phyloP scores from a whole-genome alignment of 2,329 filamentous ascomycete species.

The Fusarium zealandicum region DNA sequence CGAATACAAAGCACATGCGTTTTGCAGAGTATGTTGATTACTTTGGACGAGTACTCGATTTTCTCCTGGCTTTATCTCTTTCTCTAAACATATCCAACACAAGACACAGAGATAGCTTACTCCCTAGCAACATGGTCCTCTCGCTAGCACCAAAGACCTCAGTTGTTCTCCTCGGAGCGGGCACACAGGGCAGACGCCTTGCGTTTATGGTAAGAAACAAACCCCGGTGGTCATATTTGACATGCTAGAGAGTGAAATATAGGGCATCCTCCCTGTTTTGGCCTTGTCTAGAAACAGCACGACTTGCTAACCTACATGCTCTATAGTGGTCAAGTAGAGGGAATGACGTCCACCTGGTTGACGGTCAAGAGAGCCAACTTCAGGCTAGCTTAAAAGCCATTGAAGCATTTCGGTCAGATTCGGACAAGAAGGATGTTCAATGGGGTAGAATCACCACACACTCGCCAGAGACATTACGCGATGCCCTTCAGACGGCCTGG shows the following conservation, averaged over 20 bases:
- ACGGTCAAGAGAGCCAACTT: constrained; percentile 38
- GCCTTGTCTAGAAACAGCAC: no score
- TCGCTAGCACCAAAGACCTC: constrained; percentile 14
- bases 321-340: constrained; percentile 44
- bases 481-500: constrained; percentile 38
- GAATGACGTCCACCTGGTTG: constrained; percentile 42
- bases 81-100: no score
- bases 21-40: neutral
- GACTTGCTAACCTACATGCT: neutral
- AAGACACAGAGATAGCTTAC: no score
- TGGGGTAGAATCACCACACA: constrained; percentile 38
- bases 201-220: constrained; percentile 42
- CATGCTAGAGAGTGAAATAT: no score
- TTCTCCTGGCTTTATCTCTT: neutral
- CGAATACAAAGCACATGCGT: neutral
- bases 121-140: constrained; percentile 22
- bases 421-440: neutral
- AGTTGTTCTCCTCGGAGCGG: constrained; percentile 42
- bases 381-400: constrained; percentile 40
- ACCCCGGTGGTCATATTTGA: no score
- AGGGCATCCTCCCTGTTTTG: no score
- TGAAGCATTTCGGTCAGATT: constrained; percentile 30
- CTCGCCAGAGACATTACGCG: constrained; percentile 17
- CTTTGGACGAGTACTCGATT: neutral
- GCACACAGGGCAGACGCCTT: constrained; percentile 43